Conservation (phyloP, 176 grass and related monocot genomes). For the Zea luxurians region DNA sequence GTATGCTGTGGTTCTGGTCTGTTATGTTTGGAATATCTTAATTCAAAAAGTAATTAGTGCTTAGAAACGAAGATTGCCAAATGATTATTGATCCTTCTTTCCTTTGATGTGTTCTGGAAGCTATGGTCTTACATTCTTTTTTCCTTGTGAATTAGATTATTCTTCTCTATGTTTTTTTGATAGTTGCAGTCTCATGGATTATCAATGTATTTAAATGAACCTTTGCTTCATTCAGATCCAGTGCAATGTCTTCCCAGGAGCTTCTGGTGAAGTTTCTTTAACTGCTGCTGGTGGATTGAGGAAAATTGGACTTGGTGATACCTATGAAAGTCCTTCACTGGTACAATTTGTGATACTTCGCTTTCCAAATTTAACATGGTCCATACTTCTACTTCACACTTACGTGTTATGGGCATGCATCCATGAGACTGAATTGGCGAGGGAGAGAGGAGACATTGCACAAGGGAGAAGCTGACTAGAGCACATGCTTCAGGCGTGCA, state of each 20-base stretch:
- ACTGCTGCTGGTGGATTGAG: slow-evolving; percentile 81
- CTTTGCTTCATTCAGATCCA: slow-evolving; percentile 63
- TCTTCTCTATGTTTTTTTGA: slow-evolving; percentile 17
- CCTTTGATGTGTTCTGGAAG: not conserved
- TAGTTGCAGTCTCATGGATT: not conserved
- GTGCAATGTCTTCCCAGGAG: slow-evolving; percentile 88
- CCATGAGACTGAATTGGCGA: not conserved
- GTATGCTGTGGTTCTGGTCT: slow-evolving; percentile 2
- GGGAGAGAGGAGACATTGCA: not conserved
- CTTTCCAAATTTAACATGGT: slow-evolving; percentile 31
- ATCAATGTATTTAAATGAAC: slow-evolving; percentile 13
- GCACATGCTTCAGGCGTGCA: not conserved
- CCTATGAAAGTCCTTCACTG: slow-evolving; percentile 80
- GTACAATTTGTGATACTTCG: slow-evolving; percentile 39
- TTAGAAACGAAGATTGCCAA: not conserved
- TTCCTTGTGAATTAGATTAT: slow-evolving; percentile 8
- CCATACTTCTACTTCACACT: slow-evolving; percentile 17
- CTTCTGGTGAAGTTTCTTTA: slow-evolving; percentile 66
- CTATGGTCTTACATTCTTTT: not conserved
- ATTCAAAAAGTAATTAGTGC: not conserved
- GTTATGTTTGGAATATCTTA: not conserved
- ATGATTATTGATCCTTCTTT: slow-evolving; percentile 12
- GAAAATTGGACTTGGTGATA: slow-evolving; percentile 72
- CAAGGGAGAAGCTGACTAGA: slow-evolving; percentile 6
- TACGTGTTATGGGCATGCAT: not conserved